Evolutionary conservation across 208 protist species (phyloP).

Genomic region (Novymonas esmeraldas): DNA sequence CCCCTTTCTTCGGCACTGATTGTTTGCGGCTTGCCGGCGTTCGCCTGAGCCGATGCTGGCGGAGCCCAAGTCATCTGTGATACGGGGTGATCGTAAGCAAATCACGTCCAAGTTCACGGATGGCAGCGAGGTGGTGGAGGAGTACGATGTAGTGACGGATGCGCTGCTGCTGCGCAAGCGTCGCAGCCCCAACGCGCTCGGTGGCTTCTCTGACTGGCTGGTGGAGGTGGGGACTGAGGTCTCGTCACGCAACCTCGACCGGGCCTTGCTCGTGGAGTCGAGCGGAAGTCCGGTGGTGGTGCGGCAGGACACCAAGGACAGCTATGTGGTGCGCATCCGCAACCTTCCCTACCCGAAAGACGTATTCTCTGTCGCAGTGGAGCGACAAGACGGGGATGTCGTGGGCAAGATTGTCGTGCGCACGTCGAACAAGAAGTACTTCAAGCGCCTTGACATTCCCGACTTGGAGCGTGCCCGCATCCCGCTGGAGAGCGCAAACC

Average conservation of each 20-base stretch:
- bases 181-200: slow-evolving; percentile 72
- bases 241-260: slow-evolving; percentile 55
- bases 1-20: background rate
- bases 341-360: slow-evolving; percentile 92
- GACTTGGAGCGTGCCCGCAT: slow-evolving; percentile 74
- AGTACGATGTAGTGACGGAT: slow-evolving; percentile 94
- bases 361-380: slow-evolving; percentile 84
- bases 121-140: slow-evolving; percentile 91
- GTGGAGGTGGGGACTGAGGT: slow-evolving; percentile 89
- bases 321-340: slow-evolving; percentile 90
- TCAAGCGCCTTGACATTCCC: slow-evolving; percentile 89
- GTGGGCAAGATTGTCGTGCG: slow-evolving; percentile 91
- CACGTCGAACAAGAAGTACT: slow-evolving; percentile 97
- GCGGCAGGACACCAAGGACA: slow-evolving; percentile 81
- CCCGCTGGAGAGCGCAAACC: slow-evolving; percentile 54
- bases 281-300: slow-evolving; percentile 82
- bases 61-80: slow-evolving; percentile 82
- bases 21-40: background rate
- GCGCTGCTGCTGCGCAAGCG: slow-evolving; percentile 90
- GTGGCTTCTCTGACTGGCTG: slow-evolving; percentile 81
- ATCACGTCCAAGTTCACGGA: slow-evolving; percentile 91
- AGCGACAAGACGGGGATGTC: slow-evolving; percentile 44
- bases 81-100: slow-evolving; percentile 75
- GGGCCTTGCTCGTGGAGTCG: slow-evolving; percentile 72
- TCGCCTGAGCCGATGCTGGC: slow-evolving; percentile 42